Conservation (phyloP, 2,329 filamentous ascomycete genomes). For the Catunica adiposa region DNA sequence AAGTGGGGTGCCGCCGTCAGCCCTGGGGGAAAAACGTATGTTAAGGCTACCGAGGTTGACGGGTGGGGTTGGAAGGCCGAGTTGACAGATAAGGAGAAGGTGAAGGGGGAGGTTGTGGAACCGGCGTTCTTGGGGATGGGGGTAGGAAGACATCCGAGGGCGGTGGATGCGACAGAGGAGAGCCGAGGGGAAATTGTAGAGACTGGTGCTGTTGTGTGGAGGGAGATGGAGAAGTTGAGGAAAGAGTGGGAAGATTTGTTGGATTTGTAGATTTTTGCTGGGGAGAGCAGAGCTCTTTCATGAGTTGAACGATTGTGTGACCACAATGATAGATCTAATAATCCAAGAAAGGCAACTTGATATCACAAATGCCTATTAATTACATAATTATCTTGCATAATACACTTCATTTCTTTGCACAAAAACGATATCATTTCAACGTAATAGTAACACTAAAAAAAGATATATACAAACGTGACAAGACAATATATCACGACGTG, state of each 20-base stretch:
- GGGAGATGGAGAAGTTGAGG: slow-evolving; percentile 55
- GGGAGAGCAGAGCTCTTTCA: background rate
- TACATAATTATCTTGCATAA: background rate
- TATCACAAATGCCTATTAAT: background rate
- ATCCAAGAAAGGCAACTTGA: background rate
- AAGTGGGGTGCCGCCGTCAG: slow-evolving; percentile 79
- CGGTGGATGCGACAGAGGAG: slow-evolving; percentile 43
- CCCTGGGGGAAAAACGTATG: slow-evolving; percentile 37
- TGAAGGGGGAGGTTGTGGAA: slow-evolving; percentile 25
- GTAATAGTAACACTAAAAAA: too few species aligned
- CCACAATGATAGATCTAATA: slow-evolving; percentile 1
- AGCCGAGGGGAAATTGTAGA: slow-evolving; percentile 44
- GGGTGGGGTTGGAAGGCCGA: slow-evolving; percentile 60
- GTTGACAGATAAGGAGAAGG: slow-evolving; percentile 18
- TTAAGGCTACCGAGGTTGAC: slow-evolving; percentile 66
- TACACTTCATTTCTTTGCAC: background rate
- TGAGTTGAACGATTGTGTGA: background rate
- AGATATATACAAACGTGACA: too few species aligned
- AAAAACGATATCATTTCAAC: too few species aligned
- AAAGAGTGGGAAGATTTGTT: slow-evolving; percentile 41
- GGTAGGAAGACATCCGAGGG: slow-evolving; percentile 42
- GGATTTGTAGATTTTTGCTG: background rate
- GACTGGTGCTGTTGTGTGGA: slow-evolving; percentile 46
- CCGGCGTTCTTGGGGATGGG: slow-evolving; percentile 33
- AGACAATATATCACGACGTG: too few species aligned